These are phyloP conservation scores for Penicillium digitatum DNA, from an alignment of 2,329 filamentous ascomycete species.

Conservation along the genomic window DNA sequence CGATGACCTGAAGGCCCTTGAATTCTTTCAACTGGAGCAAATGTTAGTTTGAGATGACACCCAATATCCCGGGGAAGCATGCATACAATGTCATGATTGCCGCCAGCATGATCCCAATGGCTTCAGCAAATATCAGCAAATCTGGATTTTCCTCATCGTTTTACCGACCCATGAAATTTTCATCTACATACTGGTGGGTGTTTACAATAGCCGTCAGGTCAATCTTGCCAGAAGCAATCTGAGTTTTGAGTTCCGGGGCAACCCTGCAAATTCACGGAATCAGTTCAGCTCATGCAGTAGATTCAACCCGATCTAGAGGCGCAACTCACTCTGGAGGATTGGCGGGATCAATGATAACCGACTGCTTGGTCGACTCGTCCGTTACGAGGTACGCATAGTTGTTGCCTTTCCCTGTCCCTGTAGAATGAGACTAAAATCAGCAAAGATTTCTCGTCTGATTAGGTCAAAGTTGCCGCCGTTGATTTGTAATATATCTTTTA, in stretches of 20 bases:
- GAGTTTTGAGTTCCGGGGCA: conserved; percentile 64
- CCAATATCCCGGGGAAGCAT: neutral
- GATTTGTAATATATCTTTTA: conserved; percentile 2
- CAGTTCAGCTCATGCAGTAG: neutral
- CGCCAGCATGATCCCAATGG: conserved; percentile 91
- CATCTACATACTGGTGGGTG: conserved; percentile 77
- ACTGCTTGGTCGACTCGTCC: conserved; percentile 48
- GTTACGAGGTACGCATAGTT: conserved; percentile 53
- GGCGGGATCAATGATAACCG: conserved; percentile 51
- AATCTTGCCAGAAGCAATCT: conserved; percentile 66
- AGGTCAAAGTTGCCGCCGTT: neutral
- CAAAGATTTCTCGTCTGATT: neutral
- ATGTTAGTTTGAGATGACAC: neutral
- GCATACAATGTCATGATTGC: conserved; percentile 74
- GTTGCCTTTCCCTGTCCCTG: conserved; percentile 43
- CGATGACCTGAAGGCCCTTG: conserved; percentile 69
- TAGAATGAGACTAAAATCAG: neutral
- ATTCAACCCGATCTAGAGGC: neutral
- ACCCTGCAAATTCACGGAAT: conserved; percentile 45
- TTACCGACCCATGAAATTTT: neutral
- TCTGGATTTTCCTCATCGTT: neutral
- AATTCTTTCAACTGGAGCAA: conserved; percentile 52
- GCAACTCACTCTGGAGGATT: conserved; percentile 49
- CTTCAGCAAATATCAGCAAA: conserved; percentile 47
- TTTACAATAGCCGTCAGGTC: conserved; percentile 89